A percentile compares a stretch with the other conserved stretches of the same genome.
phyloP scores from a whole-genome alignment of 2,329 filamentous ascomycete species.

The Blastomyces silverae region DNA sequence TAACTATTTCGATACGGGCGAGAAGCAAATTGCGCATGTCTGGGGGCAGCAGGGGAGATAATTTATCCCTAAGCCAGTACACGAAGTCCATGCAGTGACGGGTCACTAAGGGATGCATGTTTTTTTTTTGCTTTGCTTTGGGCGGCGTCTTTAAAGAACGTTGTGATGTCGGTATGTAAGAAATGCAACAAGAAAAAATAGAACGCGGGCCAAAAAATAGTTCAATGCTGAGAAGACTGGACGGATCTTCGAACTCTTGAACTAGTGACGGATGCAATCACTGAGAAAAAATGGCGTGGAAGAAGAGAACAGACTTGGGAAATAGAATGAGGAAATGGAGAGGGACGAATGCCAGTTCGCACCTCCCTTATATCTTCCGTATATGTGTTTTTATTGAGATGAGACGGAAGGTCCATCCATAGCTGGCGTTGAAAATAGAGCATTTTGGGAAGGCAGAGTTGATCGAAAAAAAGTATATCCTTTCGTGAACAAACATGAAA shows the following conservation, averaged over 20 bases:
- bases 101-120: conserved; percentile 2
- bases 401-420: neutral
- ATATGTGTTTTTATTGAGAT: neutral
- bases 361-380: neutral
- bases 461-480: neutral
- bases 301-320: neutral
- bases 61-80: conserved; percentile 2
- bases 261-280: neutral
- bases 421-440: neutral
- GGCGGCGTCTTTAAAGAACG: neutral
- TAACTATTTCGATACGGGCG: neutral
- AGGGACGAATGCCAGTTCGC: neutral
- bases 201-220: neutral
- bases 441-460: neutral
- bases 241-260: neutral
- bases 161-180: neutral
- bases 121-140: neutral
- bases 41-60: neutral
- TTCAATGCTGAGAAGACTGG: neutral
- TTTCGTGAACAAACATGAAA: neutral
- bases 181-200: neutral
- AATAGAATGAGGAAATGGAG: neutral
- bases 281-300: neutral
- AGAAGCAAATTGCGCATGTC: conserved; percentile 4
- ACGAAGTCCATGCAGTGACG: conserved; percentile 1